Percentiles rank a stretch among this genome's conserved stretches.
Conservation (phyloP, 495 filamentous ascomycete genomes). For the Aspergillus funiculosus region DNA sequence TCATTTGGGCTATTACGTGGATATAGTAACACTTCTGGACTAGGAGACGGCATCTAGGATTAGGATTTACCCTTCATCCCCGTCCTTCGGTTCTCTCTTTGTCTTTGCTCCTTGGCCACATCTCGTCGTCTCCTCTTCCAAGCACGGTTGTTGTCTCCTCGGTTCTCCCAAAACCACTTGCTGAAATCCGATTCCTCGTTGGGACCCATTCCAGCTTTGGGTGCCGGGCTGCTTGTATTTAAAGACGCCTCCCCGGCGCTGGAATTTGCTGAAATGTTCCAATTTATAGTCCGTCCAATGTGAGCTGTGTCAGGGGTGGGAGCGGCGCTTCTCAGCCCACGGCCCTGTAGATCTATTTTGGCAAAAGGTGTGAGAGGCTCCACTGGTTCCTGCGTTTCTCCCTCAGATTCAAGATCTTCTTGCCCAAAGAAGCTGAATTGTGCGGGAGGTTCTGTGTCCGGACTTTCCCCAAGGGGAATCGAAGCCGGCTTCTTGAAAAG, state of each 20-base stretch:
- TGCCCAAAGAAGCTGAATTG: slow-evolving; percentile 59
- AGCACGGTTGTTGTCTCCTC: slow-evolving; percentile 80
- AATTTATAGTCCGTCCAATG: slow-evolving; percentile 39
- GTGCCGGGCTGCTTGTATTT: slow-evolving; percentile 27
- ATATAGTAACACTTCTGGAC: too few relatives aligned
- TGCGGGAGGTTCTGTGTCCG: slow-evolving; percentile 40
- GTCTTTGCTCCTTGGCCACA: slow-evolving; percentile 76
- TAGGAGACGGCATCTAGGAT: too few relatives aligned
- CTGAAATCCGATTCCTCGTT: slow-evolving; percentile 64
- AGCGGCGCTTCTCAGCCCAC: slow-evolving; percentile 74
- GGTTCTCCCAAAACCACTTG: slow-evolving; percentile 88
- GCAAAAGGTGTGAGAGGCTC: slow-evolving; percentile 76
- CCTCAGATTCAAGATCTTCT: slow-evolving; percentile 45
- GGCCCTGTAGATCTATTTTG: slow-evolving; percentile 65
- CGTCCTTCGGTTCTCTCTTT: slow-evolving; percentile 71
- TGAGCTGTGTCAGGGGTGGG: slow-evolving; percentile 94
- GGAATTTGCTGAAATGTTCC: slow-evolving; percentile 21
- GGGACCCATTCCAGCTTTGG: slow-evolving; percentile 26
- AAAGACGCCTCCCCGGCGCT: slow-evolving; percentile 29
- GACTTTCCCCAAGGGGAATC: slow-evolving; percentile 28
- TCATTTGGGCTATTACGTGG: not conserved
- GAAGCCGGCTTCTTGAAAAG: slow-evolving; percentile 71
- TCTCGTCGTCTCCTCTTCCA: slow-evolving; percentile 85
- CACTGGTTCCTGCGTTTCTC: slow-evolving; percentile 29
- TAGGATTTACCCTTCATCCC: slow-evolving; percentile 44